Percentiles rank a stretch among this genome's conserved stretches.
phyloP scores from a whole-genome alignment of 306 rosid genomes.

The Casuarina equisetifolia region DNA sequence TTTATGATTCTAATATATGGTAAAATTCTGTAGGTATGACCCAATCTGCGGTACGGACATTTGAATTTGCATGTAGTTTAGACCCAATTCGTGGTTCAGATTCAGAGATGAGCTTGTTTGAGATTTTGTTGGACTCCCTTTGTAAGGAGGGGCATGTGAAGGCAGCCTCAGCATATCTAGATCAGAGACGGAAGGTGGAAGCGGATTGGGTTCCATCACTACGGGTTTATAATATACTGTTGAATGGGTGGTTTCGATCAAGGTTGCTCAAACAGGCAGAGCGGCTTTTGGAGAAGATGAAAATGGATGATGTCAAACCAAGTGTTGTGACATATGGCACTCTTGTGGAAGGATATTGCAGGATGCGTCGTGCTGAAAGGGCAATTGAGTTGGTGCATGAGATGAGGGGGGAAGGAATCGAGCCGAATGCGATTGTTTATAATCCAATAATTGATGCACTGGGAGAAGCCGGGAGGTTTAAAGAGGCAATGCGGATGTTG shows the following conservation, averaged over 20 bases:
- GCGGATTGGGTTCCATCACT: slow-evolving; percentile 45
- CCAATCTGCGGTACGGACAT: slow-evolving; percentile 66
- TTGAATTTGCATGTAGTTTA: slow-evolving; percentile 57
- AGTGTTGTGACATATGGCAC: slow-evolving; percentile 92
- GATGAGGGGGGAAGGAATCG: slow-evolving; percentile 66
- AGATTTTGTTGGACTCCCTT: slow-evolving; percentile 78
- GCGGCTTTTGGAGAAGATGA: slow-evolving; percentile 82
- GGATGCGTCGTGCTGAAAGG: slow-evolving; percentile 68
- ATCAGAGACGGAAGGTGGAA: slow-evolving; percentile 33
- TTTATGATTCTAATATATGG: not conserved
- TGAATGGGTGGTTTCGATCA: slow-evolving; percentile 82
- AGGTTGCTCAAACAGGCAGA: slow-evolving; percentile 82
- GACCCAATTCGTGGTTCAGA: slow-evolving; percentile 36
- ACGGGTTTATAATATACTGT: slow-evolving; percentile 65
- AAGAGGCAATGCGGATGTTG: slow-evolving; percentile 80
- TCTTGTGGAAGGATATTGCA: slow-evolving; percentile 84
- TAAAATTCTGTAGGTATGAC: slow-evolving; percentile 34
- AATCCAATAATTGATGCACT: slow-evolving; percentile 84
- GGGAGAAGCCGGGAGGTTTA: slow-evolving; percentile 76
- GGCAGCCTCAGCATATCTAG: slow-evolving; percentile 42
- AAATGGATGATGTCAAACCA: slow-evolving; percentile 60
- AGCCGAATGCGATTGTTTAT: slow-evolving; percentile 74
- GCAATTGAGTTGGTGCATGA: slow-evolving; percentile 72
- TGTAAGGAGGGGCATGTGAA: slow-evolving; percentile 76
- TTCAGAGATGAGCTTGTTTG: slow-evolving; percentile 65